Conservation (phyloP, 2,329 filamentous ascomycete genomes). For the Mycosphaerella arachidis region DNA sequence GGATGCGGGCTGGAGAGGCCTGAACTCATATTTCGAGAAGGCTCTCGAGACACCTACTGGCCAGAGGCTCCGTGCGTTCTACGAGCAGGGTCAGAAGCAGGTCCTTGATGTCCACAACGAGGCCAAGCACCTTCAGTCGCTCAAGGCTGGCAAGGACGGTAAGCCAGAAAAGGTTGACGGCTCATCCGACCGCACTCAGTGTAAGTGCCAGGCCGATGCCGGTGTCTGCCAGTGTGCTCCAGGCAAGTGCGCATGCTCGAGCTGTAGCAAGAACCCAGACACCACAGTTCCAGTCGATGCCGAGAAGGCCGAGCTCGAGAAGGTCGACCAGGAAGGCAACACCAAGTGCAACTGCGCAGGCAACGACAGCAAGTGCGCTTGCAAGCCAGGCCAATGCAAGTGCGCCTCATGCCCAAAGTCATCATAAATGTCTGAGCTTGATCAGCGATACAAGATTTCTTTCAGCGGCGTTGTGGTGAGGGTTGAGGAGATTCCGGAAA, state of each 20-base stretch:
- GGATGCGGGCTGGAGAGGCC: constrained; percentile 59
- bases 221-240: constrained; percentile 41
- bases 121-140: constrained; percentile 77
- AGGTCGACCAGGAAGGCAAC: constrained; percentile 43
- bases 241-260: constrained; percentile 44
- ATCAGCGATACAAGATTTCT: background rate
- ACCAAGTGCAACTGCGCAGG: constrained; percentile 50
- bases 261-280: constrained; percentile 46
- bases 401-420: constrained; percentile 46
- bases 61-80: constrained; percentile 82
- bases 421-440: constrained; percentile 17
- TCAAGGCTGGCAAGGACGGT: constrained; percentile 61
- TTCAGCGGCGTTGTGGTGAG: background rate
- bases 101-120: constrained; percentile 91
- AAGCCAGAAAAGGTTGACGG: constrained; percentile 42
- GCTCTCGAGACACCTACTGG: constrained; percentile 82
- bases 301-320: constrained; percentile 37
- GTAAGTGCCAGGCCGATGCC: constrained; percentile 42
- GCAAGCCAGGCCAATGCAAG: constrained; percentile 45
- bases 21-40: constrained; percentile 92
- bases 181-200: constrained; percentile 40
- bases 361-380: constrained; percentile 43
- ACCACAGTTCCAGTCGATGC: constrained; percentile 21
- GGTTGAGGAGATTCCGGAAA: background rate
- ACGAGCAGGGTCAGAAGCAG: constrained; percentile 77